These are phyloP conservation scores for Pseudisothecium myosuroides DNA, from an alignment of 225 moss, liverwort and hornwort species.

Conservation along the genomic window DNA sequence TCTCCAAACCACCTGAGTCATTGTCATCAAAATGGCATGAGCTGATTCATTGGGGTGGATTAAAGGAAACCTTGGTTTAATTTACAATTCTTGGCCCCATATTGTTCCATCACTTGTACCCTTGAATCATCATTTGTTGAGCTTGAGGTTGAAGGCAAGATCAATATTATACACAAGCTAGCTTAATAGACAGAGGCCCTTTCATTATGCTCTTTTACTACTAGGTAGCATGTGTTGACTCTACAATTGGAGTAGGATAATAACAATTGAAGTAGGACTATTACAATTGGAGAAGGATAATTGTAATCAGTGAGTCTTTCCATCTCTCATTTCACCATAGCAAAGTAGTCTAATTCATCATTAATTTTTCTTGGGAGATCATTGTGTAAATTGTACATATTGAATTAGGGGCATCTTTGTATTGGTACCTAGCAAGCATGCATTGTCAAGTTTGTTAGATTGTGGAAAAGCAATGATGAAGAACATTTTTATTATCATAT, in stretches of 20 bases:
- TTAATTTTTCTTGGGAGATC: neutral
- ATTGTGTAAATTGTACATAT: neutral
- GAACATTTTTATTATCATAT: too few species aligned
- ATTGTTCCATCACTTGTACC: too few species aligned
- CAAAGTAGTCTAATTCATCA: neutral
- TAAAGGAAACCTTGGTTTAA: rapidly evolving
- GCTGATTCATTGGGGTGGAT: neutral
- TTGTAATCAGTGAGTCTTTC: rapidly evolving
- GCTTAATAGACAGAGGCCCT: neutral
- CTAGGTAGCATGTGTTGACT: neutral
- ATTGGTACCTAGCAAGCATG: too few species aligned
- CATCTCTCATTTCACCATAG: neutral
- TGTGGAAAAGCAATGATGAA: neutral
- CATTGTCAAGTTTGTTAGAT: neutral
- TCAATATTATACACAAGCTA: rapidly evolving
- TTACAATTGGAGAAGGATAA: neutral
- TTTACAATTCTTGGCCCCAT: rapidly evolving
- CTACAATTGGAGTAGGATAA: neutral
- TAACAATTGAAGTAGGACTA: neutral
- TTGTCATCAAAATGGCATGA: neutral
- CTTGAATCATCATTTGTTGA: neutral
- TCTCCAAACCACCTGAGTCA: neutral
- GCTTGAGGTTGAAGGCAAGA: neutral
- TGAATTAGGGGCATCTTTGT: neutral
- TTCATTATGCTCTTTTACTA: too few species aligned